A percentile compares a stretch with the other conserved stretches of the same genome.
These are phyloP conservation scores for Paratinospora sagittata DNA, from an alignment of 164 flowering plant species.

Conservation along the genomic window DNA sequence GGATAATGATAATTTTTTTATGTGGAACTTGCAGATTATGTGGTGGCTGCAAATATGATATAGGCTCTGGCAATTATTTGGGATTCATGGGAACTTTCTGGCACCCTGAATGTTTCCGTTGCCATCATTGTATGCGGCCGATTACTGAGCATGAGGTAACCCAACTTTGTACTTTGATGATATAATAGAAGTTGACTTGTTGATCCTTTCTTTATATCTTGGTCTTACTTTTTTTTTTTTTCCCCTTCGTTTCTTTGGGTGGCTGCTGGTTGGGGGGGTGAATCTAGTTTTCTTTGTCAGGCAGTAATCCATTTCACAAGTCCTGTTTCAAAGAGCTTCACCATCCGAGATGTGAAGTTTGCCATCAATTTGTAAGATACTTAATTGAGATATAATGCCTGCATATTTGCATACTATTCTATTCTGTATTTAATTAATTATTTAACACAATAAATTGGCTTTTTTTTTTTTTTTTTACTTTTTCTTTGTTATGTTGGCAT, in stretches of 20 bases:
- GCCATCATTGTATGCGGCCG: constrained; percentile 57
- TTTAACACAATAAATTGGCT: not conserved
- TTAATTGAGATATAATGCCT: not conserved
- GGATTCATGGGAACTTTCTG: constrained; percentile 80
- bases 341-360: constrained; percentile 98
- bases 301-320: constrained; percentile 74
- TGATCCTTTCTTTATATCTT: not conserved
- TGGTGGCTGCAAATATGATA: constrained; percentile 71
- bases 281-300: constrained; percentile 92
- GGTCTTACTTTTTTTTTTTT: constrained; percentile 30
- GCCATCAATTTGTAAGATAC: constrained; percentile 82
- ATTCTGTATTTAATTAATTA: not conserved
- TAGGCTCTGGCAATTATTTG: constrained; percentile 69
- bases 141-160: constrained; percentile 87
- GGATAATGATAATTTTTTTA: not conserved
- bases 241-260: constrained; percentile 23
- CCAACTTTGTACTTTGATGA: not conserved
- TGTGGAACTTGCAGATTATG: constrained; percentile 45
- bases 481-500: no score
- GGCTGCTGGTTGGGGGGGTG: constrained; percentile 7
- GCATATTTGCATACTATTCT: no score
- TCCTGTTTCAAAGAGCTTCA: constrained; percentile 83
- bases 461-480: not conserved
- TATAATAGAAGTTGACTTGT: not conserved
- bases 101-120: constrained; percentile 85